phyloP scores from a whole-genome alignment of 2,329 filamentous ascomycete species.

The Penicillium sclerotigenum region DNA sequence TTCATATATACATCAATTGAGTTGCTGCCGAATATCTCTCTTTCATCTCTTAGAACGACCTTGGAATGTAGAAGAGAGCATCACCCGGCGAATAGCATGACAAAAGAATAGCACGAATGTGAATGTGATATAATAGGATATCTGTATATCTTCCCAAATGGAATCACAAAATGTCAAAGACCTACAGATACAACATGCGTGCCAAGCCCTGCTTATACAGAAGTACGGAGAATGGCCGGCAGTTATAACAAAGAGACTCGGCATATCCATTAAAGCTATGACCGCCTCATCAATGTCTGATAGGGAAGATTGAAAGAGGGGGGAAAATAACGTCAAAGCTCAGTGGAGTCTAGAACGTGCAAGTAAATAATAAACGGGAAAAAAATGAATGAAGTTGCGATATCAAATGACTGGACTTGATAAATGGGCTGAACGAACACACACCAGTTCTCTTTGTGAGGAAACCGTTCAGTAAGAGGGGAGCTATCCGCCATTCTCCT shows the following conservation, averaged over 20 bases:
- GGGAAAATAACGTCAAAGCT: not conserved
- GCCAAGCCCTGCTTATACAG: slow-evolving; percentile 1
- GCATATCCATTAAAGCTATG: slow-evolving; percentile 1
- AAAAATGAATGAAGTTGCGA: not conserved
- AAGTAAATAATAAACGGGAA: not conserved
- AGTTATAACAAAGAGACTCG: slow-evolving; percentile 3
- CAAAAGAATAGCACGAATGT: not conserved
- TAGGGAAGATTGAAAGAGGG: not conserved
- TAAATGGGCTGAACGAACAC: not conserved
- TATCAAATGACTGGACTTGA: not conserved
- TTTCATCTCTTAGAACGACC: not conserved
- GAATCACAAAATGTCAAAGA: not conserved
- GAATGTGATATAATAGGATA: not conserved
- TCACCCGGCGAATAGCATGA: too few relatives aligned
- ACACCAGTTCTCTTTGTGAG: not conserved
- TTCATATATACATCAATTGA: not conserved
- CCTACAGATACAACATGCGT: slow-evolving; percentile 4
- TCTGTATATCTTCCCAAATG: not conserved
- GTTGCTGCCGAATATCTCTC: not conserved
- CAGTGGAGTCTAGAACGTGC: not conserved
- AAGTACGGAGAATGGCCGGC: not conserved
- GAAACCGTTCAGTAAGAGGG: slow-evolving; percentile 24
- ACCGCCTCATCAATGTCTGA: not conserved
- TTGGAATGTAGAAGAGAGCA: too few relatives aligned
- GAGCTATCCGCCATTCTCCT: slow-evolving; percentile 89